Evolutionary conservation across 345 rosid genomes (phyloP), one percentile per base, ranked within the genome.

Genomic region (Hibiscus trionum): DNA sequence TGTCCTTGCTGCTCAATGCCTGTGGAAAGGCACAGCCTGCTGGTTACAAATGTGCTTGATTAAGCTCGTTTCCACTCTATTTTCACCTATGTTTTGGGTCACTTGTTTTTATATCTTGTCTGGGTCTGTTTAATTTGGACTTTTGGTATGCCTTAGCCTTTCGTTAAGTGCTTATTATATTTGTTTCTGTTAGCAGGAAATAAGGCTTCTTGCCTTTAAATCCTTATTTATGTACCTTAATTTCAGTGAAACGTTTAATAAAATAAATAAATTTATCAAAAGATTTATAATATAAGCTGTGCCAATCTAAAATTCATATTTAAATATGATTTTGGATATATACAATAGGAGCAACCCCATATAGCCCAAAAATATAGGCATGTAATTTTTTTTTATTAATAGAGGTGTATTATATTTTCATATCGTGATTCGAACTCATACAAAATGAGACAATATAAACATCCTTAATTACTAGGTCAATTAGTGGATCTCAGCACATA

Each of bases 1-100:
- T 93, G 72, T 84, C 86, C 63, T 78, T 90, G 79, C 50, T 90
- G n/a, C 83, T 93, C 78, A 88, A 86, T 68, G 73, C 79, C 65
- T 90, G 98, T 69, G 89, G 91, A 64, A 93, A 76, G 85, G 71
- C 79, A 19, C 80, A 85, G 64, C 90, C 93, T 3, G 69, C 82
- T 21, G 92, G 90, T 50, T 93, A 84, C 84, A 77, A 85, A 58
- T 93, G 95, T 68, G 76, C 77, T 2, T 78, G 27, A 7, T 55
- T 17, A 64, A 77, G 3, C 53, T 11, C 53, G 12, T 49, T 16
- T 14, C 58, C 19, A 2, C 56, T 16, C 10, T 10, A 33, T 11
- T 17, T n/a, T 69, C 17, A 19, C 29, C 15, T 14, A 21, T 19
- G 47, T 42, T 70, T 35, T 35, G 31, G 33, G 4, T 31, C 4